Evolutionary conservation across 495 filamentous ascomycete species (phyloP), one percentile per base, ranked within the genome.

Genomic region (Neurospora terricola): DNA sequence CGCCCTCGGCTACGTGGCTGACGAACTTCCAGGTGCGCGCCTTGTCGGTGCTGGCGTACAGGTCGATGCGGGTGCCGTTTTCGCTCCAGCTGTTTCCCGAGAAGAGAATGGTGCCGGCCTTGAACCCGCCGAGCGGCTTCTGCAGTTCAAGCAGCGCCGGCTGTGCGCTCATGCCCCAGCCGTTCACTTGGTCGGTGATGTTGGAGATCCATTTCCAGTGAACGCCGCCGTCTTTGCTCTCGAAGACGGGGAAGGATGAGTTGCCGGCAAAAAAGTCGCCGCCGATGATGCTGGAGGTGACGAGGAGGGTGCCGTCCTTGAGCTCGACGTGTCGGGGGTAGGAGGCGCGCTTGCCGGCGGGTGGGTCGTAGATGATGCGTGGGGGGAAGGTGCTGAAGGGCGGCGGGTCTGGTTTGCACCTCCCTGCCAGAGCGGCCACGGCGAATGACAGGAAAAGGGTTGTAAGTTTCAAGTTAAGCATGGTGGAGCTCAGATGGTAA

Each of bases 241-340:
- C 82, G 77, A 88, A 92, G 76, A 92, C 86, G 59, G 90, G 90
- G 77, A 91, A 91, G 78, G 88, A 89, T 0, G 88, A n/a, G 84
- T 87, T 74, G 87, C 84, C 1, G 85, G 86, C 6, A 82, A 38
- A 85, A 77, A 90, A 90, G 78, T 89, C 88, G 75, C 89, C 87
- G 85, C 89, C 90, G 12, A 88, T 89, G 39, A 88, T 83, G 75
- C 88, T 88, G 87, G 88, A 90, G 12, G 90, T 92, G n/a, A 88
- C 87, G n/a, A 90, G 80, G 16, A 90, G 78, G 23, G 83, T 85
- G 39, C 85, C 82, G 38, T 84, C 82, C 1, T 76, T 72, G 5
- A 89, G 83, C 75, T 87, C 83, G 34, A 84, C 82, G 0, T 83
- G 83, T 21, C 88, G 86, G 16, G 87, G 84, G 76, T 90, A 89